These are phyloP conservation scores for Tetrapisispora iriomotensis DNA, from an alignment of 805 yeast species.

Conservation along the genomic window DNA sequence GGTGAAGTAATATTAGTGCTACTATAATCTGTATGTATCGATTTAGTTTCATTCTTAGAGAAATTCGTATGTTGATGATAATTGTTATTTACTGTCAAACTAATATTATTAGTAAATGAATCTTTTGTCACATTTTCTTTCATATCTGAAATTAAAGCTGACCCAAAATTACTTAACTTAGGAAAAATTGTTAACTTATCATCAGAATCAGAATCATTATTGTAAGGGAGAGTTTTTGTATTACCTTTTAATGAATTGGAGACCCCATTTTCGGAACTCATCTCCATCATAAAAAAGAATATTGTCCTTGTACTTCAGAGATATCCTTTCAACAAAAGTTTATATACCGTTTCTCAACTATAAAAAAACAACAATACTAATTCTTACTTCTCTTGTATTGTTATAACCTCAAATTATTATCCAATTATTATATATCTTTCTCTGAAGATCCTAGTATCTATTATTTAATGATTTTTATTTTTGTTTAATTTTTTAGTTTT, in stretches of 20 bases:
- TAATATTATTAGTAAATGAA: background rate
- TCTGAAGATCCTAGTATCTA: no score
- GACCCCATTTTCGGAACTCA: no score
- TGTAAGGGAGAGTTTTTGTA: background rate
- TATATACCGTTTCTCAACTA: no score
- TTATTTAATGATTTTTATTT: no score
- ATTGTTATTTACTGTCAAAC: background rate
- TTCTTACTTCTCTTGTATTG: no score
- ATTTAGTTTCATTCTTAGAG: background rate
- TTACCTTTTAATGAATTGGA: background rate
- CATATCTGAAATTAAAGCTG: slow-evolving; percentile 18
- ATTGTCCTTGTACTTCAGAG: no score
- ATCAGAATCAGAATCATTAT: slow-evolving; percentile 16
- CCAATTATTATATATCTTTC: no score
- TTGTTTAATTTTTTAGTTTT: no score
- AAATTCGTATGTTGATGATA: background rate
- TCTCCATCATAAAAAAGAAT: slow-evolving; percentile 1
- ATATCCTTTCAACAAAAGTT: no score
- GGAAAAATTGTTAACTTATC: slow-evolving; percentile 24
- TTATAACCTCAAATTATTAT: no score
- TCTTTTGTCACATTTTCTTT: slow-evolving; percentile 1
- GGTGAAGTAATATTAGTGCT: slow-evolving; percentile 10
- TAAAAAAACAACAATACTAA: no score
- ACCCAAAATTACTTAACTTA: slow-evolving; percentile 24
- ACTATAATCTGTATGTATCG: background rate